These are phyloP conservation scores for Globisporangium cystogenes DNA, from an alignment of 352 stramenopile species.

Conservation along the genomic window DNA sequence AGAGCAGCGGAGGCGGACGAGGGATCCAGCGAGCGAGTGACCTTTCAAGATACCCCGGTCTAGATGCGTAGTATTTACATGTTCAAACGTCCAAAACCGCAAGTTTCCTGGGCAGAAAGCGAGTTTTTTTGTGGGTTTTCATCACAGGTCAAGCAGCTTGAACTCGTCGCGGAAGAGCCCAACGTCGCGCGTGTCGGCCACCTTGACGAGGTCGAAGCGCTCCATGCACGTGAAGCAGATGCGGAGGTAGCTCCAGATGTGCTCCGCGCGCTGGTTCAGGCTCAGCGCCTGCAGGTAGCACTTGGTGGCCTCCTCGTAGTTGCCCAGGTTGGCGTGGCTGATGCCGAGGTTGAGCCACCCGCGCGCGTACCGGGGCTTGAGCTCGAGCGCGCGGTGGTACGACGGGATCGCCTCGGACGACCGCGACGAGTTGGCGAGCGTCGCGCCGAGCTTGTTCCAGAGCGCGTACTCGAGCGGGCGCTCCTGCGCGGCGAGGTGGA, in stretches of 20 bases:
- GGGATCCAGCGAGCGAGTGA: no score
- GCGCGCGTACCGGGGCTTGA: slow-evolving; percentile 96
- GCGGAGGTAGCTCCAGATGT: slow-evolving; percentile 98
- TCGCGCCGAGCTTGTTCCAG: slow-evolving; percentile 98
- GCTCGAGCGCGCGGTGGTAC: slow-evolving; percentile 90
- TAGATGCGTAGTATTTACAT: no score
- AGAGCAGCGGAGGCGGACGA: no score
- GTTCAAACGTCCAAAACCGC: no score
- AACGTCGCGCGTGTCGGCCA: slow-evolving; percentile 84
- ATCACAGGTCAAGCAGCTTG: slow-evolving; percentile 76
- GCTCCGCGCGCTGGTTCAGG: slow-evolving; percentile 93
- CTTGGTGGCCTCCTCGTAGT: slow-evolving; percentile 94
- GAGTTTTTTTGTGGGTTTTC: no score
- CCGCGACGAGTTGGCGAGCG: slow-evolving; percentile 93
- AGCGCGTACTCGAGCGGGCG: slow-evolving; percentile 93
- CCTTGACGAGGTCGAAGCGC: slow-evolving; percentile 94
- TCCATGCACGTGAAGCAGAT: slow-evolving; percentile 98
- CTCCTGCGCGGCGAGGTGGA: slow-evolving; percentile 77
- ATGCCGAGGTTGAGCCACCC: slow-evolving; percentile 98
- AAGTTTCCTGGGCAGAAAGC: no score
- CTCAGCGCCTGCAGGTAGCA: slow-evolving; percentile 96
- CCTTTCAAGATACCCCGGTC: no score
- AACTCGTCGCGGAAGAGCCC: slow-evolving; percentile 80
- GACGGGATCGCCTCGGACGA: slow-evolving; percentile 91
- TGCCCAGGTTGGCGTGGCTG: slow-evolving; percentile 93